These are phyloP conservation scores for Incumbomyces delicatus DNA, from an alignment of 2,329 filamentous ascomycete species.

Conservation along the genomic window DNA sequence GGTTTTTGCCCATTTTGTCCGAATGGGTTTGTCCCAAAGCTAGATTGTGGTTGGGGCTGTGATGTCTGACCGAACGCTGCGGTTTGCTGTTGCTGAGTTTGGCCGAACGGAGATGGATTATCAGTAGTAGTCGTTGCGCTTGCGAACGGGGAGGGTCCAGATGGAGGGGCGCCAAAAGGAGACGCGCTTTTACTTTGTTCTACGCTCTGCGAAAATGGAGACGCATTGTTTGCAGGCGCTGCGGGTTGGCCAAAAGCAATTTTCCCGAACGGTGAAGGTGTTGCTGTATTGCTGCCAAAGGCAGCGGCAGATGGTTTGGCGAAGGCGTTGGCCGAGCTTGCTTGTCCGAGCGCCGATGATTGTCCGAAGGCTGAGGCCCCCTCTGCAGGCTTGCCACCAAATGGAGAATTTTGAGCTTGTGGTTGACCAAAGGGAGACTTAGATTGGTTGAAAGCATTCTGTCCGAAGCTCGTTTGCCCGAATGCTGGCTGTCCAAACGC, in stretches of 20 bases:
- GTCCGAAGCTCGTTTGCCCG: slow-evolving; percentile 11
- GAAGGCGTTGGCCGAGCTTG: background rate
- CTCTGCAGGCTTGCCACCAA: slow-evolving; percentile 25
- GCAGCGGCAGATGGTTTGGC: slow-evolving; percentile 16
- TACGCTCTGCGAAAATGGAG: slow-evolving; percentile 7
- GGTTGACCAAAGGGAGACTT: slow-evolving; percentile 26
- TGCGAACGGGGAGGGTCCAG: slow-evolving; percentile 23
- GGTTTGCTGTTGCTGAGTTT: slow-evolving; percentile 11
- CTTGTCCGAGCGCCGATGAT: slow-evolving; percentile 18
- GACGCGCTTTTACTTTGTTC: background rate
- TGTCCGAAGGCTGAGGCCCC: slow-evolving; percentile 18
- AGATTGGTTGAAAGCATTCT: slow-evolving; percentile 20
- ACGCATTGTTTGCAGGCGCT: slow-evolving; percentile 6
- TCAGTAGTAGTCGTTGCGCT: background rate
- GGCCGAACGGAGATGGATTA: slow-evolving; percentile 20
- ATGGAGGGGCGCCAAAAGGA: background rate
- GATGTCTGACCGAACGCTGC: slow-evolving; percentile 18
- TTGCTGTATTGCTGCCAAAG: slow-evolving; percentile 15
- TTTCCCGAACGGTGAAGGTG: slow-evolving; percentile 9
- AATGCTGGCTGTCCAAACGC: slow-evolving; percentile 17
- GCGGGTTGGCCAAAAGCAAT: slow-evolving; percentile 16
- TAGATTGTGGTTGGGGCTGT: slow-evolving; percentile 13
- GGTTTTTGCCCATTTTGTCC: slow-evolving; percentile 19
- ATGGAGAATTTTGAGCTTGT: slow-evolving; percentile 18
- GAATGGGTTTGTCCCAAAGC: slow-evolving; percentile 11